These are phyloP conservation scores for Pseudocercospora fijiensis DNA, from an alignment of 2,329 filamentous ascomycete genomes.

Conservation along the genomic window DNA sequence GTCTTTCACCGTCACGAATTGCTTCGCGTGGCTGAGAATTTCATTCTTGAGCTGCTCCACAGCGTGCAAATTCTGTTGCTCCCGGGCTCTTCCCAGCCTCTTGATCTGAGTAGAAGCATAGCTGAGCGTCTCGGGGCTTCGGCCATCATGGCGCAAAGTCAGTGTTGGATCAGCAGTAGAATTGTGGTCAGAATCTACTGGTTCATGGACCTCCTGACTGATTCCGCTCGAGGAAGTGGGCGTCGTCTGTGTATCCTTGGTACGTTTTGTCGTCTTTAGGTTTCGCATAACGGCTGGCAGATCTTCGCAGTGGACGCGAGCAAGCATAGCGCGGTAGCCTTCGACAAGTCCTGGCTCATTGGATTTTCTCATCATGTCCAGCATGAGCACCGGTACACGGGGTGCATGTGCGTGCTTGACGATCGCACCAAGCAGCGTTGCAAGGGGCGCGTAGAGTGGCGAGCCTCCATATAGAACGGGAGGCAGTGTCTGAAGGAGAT, in stretches of 20 bases:
- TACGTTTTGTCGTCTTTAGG: not conserved
- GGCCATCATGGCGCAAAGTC: not conserved
- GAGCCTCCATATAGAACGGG: conserved; percentile 2
- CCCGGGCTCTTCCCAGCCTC: conserved; percentile 15
- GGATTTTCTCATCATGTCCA: not conserved
- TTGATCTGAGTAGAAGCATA: conserved; percentile 15
- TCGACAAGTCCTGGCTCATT: not conserved
- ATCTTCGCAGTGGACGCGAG: conserved; percentile 7
- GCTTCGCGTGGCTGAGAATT: not conserved
- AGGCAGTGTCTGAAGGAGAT: conserved; percentile 17
- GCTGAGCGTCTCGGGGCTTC: conserved; percentile 7
- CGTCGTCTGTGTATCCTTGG: not conserved
- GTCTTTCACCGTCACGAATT: not conserved
- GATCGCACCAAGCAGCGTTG: not conserved
- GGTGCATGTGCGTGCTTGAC: conserved; percentile 6
- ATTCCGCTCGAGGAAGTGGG: not conserved
- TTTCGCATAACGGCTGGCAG: conserved; percentile 1
- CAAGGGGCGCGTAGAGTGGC: not conserved
- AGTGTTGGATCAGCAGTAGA: not conserved
- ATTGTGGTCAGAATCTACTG: not conserved
- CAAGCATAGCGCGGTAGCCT: conserved; percentile 8
- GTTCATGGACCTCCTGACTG: not conserved
- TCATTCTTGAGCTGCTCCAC: conserved; percentile 3
- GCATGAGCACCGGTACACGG: not conserved
- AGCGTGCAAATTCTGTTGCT: conserved; percentile 7